A percentile compares a stretch with the other conserved stretches of the same genome.
phyloP scores from a whole-genome alignment of 2,329 filamentous ascomycete species.

The Xylogone sp. region DNA sequence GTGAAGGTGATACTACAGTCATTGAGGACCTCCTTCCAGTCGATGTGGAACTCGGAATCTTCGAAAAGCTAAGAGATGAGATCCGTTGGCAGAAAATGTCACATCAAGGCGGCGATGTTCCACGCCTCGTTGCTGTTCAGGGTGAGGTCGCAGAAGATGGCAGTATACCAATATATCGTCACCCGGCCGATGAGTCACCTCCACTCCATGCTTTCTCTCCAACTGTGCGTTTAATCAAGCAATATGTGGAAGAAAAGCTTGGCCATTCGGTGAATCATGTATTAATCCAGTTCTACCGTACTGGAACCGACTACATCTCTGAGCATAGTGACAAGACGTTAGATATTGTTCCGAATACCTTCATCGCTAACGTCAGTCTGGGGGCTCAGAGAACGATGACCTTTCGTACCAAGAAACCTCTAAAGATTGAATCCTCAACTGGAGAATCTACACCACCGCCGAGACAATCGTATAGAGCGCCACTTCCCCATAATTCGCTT shows the following conservation, averaged over 20 bases:
- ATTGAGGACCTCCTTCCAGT: slow-evolving; percentile 65
- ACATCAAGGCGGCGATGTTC: slow-evolving; percentile 87
- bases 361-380: slow-evolving; percentile 90
- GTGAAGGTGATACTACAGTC: slow-evolving; percentile 77
- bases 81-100: slow-evolving; percentile 89
- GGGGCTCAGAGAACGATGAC: slow-evolving; percentile 89
- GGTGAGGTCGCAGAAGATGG: slow-evolving; percentile 67
- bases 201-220: slow-evolving; percentile 72
- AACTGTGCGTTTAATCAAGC: slow-evolving; percentile 65
- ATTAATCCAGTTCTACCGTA: slow-evolving; percentile 89
- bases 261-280: slow-evolving; percentile 87
- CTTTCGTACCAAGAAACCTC: slow-evolving; percentile 72
- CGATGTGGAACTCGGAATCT: slow-evolving; percentile 54
- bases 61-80: slow-evolving; percentile 68
- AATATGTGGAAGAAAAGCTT: slow-evolving; percentile 65
- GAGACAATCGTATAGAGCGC: slow-evolving; percentile 51
- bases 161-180: slow-evolving; percentile 85
- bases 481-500: slow-evolving; percentile 83
- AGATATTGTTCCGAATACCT: slow-evolving; percentile 77
- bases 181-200: slow-evolving; percentile 85
- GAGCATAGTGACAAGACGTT: slow-evolving; percentile 97
- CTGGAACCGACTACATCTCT: slow-evolving; percentile 84
- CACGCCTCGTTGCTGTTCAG: slow-evolving; percentile 86
- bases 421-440: slow-evolving; percentile 32
- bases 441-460: slow-evolving; percentile 15